A percentile compares a stretch with the other conserved stretches of the same genome.
These are phyloP conservation scores for Pseudofabraea citricarpa DNA, from an alignment of 2,329 filamentous ascomycete species.

Conservation along the genomic window DNA sequence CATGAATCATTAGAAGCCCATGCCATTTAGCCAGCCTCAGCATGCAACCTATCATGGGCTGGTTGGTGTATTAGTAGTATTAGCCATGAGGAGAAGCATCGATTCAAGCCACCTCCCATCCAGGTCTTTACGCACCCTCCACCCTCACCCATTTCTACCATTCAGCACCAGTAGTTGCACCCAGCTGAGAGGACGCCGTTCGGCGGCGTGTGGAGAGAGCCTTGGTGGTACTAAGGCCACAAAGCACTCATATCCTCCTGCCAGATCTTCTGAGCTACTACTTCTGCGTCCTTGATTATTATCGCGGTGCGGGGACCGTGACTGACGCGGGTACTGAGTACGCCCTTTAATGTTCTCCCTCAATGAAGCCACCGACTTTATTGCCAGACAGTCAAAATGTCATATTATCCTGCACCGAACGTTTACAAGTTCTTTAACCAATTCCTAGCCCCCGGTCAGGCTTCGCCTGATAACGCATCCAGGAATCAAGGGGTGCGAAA, in stretches of 20 bases:
- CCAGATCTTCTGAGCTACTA: neutral
- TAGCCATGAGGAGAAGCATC: too few species aligned
- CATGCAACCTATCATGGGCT: too few species aligned
- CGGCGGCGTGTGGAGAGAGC: neutral
- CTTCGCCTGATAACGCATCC: constrained; percentile 25
- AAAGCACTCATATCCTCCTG: neutral
- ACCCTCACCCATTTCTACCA: too few species aligned
- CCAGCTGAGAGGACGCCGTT: too few species aligned
- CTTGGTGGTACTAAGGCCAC: neutral
- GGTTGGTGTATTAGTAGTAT: too few species aligned
- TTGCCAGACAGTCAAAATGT: neutral
- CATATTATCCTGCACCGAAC: constrained; percentile 24
- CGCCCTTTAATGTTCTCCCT: neutral
- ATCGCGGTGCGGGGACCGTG: neutral
- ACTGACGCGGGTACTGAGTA: neutral
- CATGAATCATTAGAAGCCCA: too few species aligned
- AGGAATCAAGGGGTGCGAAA: constrained; percentile 28
- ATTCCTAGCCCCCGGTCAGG: constrained; percentile 25
- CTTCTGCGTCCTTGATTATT: neutral
- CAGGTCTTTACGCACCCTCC: too few species aligned
- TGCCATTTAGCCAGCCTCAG: too few species aligned
- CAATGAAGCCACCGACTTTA: neutral
- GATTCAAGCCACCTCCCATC: too few species aligned
- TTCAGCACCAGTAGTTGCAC: too few species aligned
- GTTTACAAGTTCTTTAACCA: constrained; percentile 30